phyloP scores from a whole-genome alignment of 1,284 basidiomycete species.

The Cronartium quercuum region DNA sequence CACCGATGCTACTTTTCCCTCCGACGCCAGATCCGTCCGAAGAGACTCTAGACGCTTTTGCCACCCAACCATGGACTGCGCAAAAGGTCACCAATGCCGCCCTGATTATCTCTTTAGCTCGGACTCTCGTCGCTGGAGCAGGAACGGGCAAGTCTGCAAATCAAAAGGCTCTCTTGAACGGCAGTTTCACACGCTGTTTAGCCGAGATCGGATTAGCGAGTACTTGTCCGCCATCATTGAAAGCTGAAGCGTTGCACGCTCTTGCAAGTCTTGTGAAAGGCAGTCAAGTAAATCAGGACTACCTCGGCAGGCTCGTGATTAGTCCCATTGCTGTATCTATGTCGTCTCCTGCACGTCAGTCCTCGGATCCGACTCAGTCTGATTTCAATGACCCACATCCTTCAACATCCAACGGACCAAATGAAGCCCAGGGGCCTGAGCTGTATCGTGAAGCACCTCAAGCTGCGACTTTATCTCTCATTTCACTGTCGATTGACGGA shows the following conservation, averaged over 20 bases:
- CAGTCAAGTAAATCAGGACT: slow-evolving; percentile 53
- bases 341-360: slow-evolving; percentile 40
- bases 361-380: slow-evolving; percentile 49
- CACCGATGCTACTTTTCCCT: slow-evolving; percentile 79
- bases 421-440: slow-evolving; percentile 40
- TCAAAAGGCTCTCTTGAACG: slow-evolving; percentile 53
- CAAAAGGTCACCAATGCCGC: slow-evolving; percentile 76
- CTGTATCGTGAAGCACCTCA: slow-evolving; percentile 50
- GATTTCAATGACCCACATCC: slow-evolving; percentile 45
- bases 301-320: slow-evolving; percentile 52
- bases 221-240: slow-evolving; percentile 78
- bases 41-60: slow-evolving; percentile 78
- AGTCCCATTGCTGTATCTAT: slow-evolving; percentile 45
- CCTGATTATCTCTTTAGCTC: slow-evolving; percentile 68
- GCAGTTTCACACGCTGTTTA: slow-evolving; percentile 71
- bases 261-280: slow-evolving; percentile 59
- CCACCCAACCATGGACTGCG: slow-evolving; percentile 91
- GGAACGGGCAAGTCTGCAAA: slow-evolving; percentile 48
- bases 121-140: slow-evolving; percentile 53
- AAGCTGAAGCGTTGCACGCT: slow-evolving; percentile 74
- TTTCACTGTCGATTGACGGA: slow-evolving; percentile 48
- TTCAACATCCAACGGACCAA: background rate
- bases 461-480: slow-evolving; percentile 51
- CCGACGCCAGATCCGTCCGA: slow-evolving; percentile 59
- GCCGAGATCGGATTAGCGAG: slow-evolving; percentile 82